Evolutionary conservation across 2,329 filamentous ascomycete species (phyloP), one percentile per base, ranked within the genome.

Genomic region (Penicillium vulpinum): DNA sequence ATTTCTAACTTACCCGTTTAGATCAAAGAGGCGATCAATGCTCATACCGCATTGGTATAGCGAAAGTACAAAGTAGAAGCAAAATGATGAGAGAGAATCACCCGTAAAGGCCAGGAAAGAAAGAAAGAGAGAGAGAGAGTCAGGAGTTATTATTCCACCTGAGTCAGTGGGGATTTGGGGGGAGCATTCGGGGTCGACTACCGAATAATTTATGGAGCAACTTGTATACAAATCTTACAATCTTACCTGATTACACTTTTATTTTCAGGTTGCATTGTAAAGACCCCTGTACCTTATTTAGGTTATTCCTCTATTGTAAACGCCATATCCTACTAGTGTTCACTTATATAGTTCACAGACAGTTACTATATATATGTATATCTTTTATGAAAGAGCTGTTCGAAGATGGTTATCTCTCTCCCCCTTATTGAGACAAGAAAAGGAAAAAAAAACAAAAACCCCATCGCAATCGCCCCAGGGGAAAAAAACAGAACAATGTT

Each of bases 1-100:
- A 28, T 45, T 54, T 58, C 22, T 26, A 60, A 62, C 60, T 40
- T 60, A 62, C 60, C 58, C 51, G 58, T 58, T 54, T 40, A 16
- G 31, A 60, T 48, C 28, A 51, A 11, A 53, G 33, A 49, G 57
- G 49, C 48, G 35, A 41, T 59, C 49, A 45, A 41, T 46, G 35
- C 28, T 43, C 51, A 41, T 35, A 31, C n/a, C 29, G 22, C 45
- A 51, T 51, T 43, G 28, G 45, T n/a, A 26, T 46, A 33, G 50
- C 28, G 41, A 31, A 38, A 35, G 41, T 44, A 38, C 16, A 39
- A 38, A n/a, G n/a, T n/a, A n/a, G 36, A 52, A 31, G 39, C 44
- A 47, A 49, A 38, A 48, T n/a, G 13, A 28, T 28, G 26, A 26
- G 18, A 40, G 16, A 28, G 22, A 21, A 46, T 24, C 5, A 46